Evolutionary conservation across 768 basidiomycete genomes (phyloP).

Genomic region (Baorangia bicolor): DNA sequence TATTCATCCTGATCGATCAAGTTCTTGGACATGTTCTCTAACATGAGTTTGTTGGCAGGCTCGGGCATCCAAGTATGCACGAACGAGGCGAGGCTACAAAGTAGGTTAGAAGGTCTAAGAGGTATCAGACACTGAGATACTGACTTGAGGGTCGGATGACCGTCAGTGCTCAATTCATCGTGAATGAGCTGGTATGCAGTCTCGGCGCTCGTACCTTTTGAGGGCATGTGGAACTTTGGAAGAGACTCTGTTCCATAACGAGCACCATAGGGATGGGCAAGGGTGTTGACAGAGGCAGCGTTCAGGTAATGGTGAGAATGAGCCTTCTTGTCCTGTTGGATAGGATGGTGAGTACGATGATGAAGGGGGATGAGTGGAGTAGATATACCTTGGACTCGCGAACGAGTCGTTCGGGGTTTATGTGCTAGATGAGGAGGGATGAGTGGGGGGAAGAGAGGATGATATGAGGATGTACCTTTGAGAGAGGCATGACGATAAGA

Average conservation of each 20-base stretch:
- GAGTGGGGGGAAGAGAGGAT: background rate
- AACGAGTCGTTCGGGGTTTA: slow-evolving; percentile 68
- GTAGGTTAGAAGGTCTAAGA: background rate
- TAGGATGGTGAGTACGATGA: background rate
- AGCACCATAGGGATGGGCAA: slow-evolving; percentile 52
- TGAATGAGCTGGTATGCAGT: slow-evolving; percentile 56
- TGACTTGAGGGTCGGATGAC: slow-evolving; percentile 52
- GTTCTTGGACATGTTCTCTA: slow-evolving; percentile 67
- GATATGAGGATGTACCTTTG: slow-evolving; percentile 42
- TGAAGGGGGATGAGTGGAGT: background rate
- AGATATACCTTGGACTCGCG: slow-evolving; percentile 49
- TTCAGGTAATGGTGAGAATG: slow-evolving; percentile 37
- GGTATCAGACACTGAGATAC: background rate
- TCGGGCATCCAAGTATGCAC: slow-evolving; percentile 66
- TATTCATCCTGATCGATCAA: slow-evolving; percentile 72
- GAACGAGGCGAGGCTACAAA: slow-evolving; percentile 53
- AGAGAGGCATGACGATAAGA: slow-evolving; percentile 50
- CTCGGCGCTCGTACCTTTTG: slow-evolving; percentile 57
- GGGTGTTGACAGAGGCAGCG: slow-evolving; percentile 30
- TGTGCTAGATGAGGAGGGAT: slow-evolving; percentile 42
- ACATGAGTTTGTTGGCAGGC: slow-evolving; percentile 52
- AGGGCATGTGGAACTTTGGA: slow-evolving; percentile 66
- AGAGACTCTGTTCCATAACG: slow-evolving; percentile 67
- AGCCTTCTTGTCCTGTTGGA: slow-evolving; percentile 47
- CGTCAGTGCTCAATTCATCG: slow-evolving; percentile 61